These are phyloP conservation scores for Phellopilus nigrolimitatus DNA, from an alignment of 1,284 basidiomycete genomes.

Conservation along the genomic window DNA sequence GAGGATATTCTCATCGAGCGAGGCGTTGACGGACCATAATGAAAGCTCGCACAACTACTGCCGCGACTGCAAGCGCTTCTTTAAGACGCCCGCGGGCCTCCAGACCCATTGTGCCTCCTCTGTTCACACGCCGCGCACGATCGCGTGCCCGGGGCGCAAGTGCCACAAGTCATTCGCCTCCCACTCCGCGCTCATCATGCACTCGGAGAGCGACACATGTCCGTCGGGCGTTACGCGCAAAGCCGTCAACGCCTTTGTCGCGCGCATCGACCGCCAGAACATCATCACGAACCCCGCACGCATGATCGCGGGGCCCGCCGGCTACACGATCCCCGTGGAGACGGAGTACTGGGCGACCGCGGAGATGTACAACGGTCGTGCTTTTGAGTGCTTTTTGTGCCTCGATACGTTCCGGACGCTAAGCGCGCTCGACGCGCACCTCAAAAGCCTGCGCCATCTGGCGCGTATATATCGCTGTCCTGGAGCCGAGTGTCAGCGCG, in stretches of 20 bases:
- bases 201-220: slow-evolving; percentile 32
- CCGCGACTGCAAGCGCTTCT: slow-evolving; percentile 37
- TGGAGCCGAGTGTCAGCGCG: slow-evolving; percentile 16
- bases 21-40: slow-evolving; percentile 43
- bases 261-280: slow-evolving; percentile 26
- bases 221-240: slow-evolving; percentile 29
- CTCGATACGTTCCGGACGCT: slow-evolving; percentile 27
- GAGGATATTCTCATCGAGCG: slow-evolving; percentile 32
- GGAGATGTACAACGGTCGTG: slow-evolving; percentile 32
- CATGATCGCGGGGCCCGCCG: slow-evolving; percentile 25
- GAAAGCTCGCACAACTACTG: slow-evolving; percentile 49
- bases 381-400: slow-evolving; percentile 39
- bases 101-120: slow-evolving; percentile 26
- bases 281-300: slow-evolving; percentile 31
- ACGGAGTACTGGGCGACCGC: slow-evolving; percentile 29
- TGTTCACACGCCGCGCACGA: slow-evolving; percentile 23
- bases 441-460: slow-evolving; percentile 31
- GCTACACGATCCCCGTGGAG: neutral
- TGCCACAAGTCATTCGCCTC: slow-evolving; percentile 30
- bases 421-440: slow-evolving; percentile 30
- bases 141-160: slow-evolving; percentile 25
- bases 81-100: slow-evolving; percentile 28
- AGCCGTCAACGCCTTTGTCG: slow-evolving; percentile 27
- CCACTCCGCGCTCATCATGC: slow-evolving; percentile 29
- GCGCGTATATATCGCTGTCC: slow-evolving; percentile 24